These are phyloP conservation scores for Pinus albicaulis DNA, from an alignment of 75 land plant genomes.

Conservation along the genomic window DNA sequence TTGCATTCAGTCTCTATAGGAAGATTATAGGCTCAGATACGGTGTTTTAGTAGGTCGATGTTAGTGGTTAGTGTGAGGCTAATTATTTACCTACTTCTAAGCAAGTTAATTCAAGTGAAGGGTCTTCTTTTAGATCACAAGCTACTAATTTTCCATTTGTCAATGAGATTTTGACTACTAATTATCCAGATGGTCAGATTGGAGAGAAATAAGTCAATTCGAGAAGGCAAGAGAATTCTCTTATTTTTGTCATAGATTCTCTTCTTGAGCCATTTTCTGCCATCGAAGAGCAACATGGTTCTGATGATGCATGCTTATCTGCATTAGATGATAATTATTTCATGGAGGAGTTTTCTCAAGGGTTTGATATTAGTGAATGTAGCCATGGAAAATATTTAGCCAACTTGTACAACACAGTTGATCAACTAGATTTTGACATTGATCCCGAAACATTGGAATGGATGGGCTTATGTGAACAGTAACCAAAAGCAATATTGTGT, in stretches of 20 bases:
- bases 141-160: background rate
- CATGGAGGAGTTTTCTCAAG: conserved; percentile 3
- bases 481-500: background rate
- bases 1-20: no score
- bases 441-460: conserved; percentile 8
- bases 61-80: background rate
- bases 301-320: background rate
- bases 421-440: conserved; percentile 6
- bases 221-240: background rate
- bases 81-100: background rate
- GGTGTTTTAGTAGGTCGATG: no score
- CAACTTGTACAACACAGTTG: background rate
- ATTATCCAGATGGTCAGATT: background rate
- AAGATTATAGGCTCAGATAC: no score
- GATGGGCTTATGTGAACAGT: background rate
- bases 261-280: background rate
- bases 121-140: background rate
- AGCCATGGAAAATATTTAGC: background rate
- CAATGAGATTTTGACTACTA: background rate
- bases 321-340: background rate
- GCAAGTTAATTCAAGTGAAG: background rate
- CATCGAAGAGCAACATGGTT: background rate
- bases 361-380: background rate
- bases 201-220: background rate
- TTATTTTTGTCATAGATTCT: background rate